Percentiles rank a stretch among this genome's conserved stretches.
Conservation (phyloP, 495 filamentous ascomycete species). For the Pseudevernia furfuracea region DNA sequence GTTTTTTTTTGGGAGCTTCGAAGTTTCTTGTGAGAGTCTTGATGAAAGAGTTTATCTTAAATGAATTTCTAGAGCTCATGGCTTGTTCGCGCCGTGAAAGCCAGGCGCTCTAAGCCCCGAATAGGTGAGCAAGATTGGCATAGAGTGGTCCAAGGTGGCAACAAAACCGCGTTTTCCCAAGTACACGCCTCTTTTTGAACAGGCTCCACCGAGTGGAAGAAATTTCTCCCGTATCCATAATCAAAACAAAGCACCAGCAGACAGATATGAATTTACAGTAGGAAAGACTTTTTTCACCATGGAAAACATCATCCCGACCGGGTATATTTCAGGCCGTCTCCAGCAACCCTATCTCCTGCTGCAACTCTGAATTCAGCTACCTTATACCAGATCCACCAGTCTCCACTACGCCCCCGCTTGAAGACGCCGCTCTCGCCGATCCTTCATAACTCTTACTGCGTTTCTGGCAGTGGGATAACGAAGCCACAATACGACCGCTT, state of each 20-base stretch:
- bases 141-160: not conserved
- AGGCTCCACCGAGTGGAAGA: too few species aligned
- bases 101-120: not conserved
- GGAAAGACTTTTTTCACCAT: too few species aligned
- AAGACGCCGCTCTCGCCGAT: not conserved
- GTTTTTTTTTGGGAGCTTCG: not conserved
- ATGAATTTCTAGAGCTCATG: not conserved
- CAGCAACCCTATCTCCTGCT: too few species aligned
- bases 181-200: not conserved
- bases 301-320: too few species aligned
- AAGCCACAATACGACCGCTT: not conserved
- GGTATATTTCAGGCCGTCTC: too few species aligned
- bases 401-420: not conserved
- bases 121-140: not conserved
- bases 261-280: too few species aligned
- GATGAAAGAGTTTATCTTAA: not conserved
- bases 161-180: not conserved
- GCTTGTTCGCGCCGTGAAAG: not conserved
- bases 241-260: too few species aligned
- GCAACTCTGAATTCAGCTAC: too few species aligned
- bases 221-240: too few species aligned
- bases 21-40: not conserved
- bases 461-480: not conserved
- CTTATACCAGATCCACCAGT: too few species aligned
- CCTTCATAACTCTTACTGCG: not conserved